Percentiles rank a stretch among this genome's conserved stretches.
Evolutionary conservation across 306 rosid genomes (phyloP).

Genomic region (Pyrus betulifolia): DNA sequence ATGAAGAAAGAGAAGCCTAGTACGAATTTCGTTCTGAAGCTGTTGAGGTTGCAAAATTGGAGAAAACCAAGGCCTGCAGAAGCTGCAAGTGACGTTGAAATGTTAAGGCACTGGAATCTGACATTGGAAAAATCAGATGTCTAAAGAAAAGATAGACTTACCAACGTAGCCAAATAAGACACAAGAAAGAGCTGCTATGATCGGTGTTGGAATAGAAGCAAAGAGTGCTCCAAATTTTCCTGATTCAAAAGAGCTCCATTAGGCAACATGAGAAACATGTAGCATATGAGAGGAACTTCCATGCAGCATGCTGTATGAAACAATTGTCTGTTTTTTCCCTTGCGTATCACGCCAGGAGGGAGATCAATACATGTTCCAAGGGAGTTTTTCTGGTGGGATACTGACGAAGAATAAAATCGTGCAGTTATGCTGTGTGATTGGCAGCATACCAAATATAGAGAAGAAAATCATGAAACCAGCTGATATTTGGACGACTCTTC

Average conservation of each 20-base stretch:
- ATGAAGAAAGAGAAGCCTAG: conserved; percentile 74
- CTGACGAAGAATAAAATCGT: too few species aligned
- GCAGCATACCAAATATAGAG: conserved; percentile 60
- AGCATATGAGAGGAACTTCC: neutral
- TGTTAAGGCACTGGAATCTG: too few species aligned
- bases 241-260: neutral
- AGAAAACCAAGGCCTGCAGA: conserved; percentile 81
- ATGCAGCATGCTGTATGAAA: neutral
- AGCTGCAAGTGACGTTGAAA: conserved; percentile 34
- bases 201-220: conserved; percentile 70
- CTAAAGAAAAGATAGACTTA: conserved; percentile 22
- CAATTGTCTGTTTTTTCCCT: neutral
- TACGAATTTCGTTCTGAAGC: conserved; percentile 68
- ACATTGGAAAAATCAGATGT: neutral
- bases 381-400: too few species aligned
- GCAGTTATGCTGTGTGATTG: neutral
- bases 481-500: conserved; percentile 84
- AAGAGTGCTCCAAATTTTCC: conserved; percentile 79
- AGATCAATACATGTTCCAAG: too few species aligned
- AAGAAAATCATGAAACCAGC: conserved; percentile 84
- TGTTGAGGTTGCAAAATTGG: conserved; percentile 80
- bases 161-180: conserved; percentile 71
- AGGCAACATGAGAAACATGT: neutral
- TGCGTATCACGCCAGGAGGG: neutral
- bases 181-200: conserved; percentile 69